These are phyloP conservation scores for Dendrostoma leiphaemia DNA, from an alignment of 2,329 filamentous ascomycete species.

Conservation along the genomic window DNA sequence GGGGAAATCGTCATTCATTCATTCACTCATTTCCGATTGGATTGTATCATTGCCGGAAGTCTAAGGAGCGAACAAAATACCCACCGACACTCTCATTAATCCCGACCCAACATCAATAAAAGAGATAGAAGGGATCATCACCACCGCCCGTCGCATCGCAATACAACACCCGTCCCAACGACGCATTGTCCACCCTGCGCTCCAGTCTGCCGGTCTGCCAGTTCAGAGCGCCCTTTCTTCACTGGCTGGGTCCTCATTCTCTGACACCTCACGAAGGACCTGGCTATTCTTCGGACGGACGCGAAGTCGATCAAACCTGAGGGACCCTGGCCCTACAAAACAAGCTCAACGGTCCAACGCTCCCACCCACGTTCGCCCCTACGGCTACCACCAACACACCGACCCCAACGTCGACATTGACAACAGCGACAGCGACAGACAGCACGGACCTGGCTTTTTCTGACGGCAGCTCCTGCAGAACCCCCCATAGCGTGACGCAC, in stretches of 20 bases:
- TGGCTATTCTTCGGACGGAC: constrained; percentile 12
- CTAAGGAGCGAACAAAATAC: no score
- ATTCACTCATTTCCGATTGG: neutral
- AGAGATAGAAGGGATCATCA: neutral
- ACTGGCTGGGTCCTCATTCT: neutral
- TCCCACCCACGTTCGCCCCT: no score
- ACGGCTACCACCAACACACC: no score
- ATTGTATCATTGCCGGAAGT: neutral
- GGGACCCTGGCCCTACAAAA: neutral
- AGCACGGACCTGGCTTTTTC: no score
- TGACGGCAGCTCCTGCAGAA: no score
- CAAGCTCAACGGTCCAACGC: neutral
- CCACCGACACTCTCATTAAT: no score
- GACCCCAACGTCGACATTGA: no score
- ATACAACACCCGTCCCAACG: neutral
- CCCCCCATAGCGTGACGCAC: no score
- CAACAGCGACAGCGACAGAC: no score
- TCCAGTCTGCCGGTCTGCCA: neutral
- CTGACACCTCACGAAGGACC: constrained; percentile 14
- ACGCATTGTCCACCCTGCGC: constrained; percentile 13
- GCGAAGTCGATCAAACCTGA: constrained; percentile 17
- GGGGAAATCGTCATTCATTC: constrained; percentile 2
- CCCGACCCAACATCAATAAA: no score
- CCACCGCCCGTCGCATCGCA: neutral
- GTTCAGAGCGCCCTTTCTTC: neutral